Percentiles rank a stretch among this genome's conserved stretches.
Conservation (phyloP, 1,284 basidiomycete species). For the Moesziomyces sp. region DNA sequence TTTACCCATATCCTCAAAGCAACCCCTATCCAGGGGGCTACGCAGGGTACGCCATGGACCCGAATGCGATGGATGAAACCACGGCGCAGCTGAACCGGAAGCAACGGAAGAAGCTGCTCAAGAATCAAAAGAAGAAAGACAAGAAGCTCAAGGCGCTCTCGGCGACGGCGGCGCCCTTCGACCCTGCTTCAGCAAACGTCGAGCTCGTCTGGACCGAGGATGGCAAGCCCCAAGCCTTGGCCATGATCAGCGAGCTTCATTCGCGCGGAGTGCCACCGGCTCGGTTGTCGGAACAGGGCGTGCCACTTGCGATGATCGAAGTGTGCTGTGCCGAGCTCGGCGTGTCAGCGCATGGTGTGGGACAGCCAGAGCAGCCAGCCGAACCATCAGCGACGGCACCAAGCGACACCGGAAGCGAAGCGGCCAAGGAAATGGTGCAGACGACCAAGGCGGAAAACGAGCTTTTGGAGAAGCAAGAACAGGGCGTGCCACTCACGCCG, state of each 20-base stretch:
- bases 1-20: conserved; percentile 5
- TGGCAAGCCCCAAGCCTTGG: conserved; percentile 23
- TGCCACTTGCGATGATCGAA: conserved; percentile 19
- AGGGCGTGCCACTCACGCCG: conserved; percentile 20
- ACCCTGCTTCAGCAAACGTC: background rate
- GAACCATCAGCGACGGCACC: background rate
- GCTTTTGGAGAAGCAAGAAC: conserved; percentile 21
- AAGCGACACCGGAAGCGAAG: no score
- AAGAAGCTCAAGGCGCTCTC: conserved; percentile 14
- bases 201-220: conserved; percentile 14
- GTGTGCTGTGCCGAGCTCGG: conserved; percentile 29
- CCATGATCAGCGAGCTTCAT: conserved; percentile 25
- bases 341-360: conserved; percentile 4
- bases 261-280: conserved; percentile 24
- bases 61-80: background rate
- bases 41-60: background rate
- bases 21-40: conserved; percentile 3
- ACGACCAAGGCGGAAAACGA: conserved; percentile 33
- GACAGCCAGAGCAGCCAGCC: background rate
- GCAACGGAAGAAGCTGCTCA: conserved; percentile 14
- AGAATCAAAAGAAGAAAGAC: conserved; percentile 29
- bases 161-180: background rate
- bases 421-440: background rate
- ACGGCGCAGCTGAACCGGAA: conserved; percentile 6
- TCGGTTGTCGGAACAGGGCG: conserved; percentile 18